phyloP scores from a whole-genome alignment of 768 basidiomycete genomes.

The Cystobasidium ongulense region DNA sequence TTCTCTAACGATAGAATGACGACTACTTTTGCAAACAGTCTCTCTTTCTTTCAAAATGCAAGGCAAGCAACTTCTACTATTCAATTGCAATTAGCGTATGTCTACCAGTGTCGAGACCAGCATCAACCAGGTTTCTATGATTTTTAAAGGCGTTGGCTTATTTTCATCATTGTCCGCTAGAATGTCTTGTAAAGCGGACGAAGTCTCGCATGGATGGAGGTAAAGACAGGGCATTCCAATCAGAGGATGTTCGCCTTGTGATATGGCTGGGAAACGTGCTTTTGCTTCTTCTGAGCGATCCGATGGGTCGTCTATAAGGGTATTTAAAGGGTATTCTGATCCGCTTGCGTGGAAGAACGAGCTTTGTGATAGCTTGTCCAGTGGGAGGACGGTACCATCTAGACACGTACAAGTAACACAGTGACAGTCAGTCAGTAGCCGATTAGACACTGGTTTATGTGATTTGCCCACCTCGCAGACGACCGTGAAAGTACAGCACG shows the following conservation, averaged over 20 bases:
- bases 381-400: slow-evolving; percentile 61
- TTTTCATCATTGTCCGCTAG: slow-evolving; percentile 44
- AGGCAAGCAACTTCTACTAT: too few species aligned
- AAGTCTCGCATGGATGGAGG: slow-evolving; percentile 77
- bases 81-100: not conserved
- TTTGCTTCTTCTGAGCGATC: slow-evolving; percentile 48
- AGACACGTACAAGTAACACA: slow-evolving; percentile 31
- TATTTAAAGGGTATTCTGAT: slow-evolving; percentile 39
- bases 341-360: slow-evolving; percentile 50
- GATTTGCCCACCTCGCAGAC: slow-evolving; percentile 54
- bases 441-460: too few species aligned
- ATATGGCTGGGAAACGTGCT: slow-evolving; percentile 57
- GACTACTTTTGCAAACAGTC: too few species aligned
- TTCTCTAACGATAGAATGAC: too few species aligned
- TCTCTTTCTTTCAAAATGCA: too few species aligned
- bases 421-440: not conserved
- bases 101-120: slow-evolving; percentile 59
- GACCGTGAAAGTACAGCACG: slow-evolving; percentile 68
- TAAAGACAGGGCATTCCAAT: slow-evolving; percentile 71
- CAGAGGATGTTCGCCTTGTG: slow-evolving; percentile 78
- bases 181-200: slow-evolving; percentile 60
- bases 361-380: slow-evolving; percentile 55
- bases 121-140: slow-evolving; percentile 63
- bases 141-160: not conserved
- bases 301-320: slow-evolving; percentile 34